phyloP scores from a whole-genome alignment of 106 monocot genomes.

The Acorus calamus region DNA sequence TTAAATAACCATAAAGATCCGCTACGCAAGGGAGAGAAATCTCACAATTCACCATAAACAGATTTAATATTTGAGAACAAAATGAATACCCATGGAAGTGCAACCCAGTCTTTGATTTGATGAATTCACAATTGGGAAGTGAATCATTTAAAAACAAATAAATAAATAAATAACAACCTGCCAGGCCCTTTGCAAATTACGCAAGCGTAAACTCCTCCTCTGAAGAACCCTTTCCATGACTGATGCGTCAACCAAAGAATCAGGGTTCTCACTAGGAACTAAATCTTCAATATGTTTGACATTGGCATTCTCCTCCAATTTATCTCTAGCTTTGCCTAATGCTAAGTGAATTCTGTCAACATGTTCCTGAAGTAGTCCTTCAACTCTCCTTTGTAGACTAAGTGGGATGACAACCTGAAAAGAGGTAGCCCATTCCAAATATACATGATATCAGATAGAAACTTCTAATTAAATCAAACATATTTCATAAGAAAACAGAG shows the following conservation, averaged over 20 bases:
- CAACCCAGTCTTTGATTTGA: too few species aligned
- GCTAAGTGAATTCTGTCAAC: constrained; percentile 61
- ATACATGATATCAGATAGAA: too few species aligned
- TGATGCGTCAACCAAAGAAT: constrained; percentile 49
- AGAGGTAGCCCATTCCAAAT: too few species aligned
- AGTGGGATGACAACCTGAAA: constrained; percentile 80
- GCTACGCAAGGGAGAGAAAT: too few species aligned
- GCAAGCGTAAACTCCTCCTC: constrained; percentile 75
- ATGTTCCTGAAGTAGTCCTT: constrained; percentile 85
- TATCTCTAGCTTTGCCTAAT: constrained; percentile 10
- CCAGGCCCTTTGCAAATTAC: constrained; percentile 84
- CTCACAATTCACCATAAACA: too few species aligned
- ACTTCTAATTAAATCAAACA: neutral
- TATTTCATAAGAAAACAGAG: neutral
- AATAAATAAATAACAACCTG: constrained; percentile 37
- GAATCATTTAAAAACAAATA: too few species aligned
- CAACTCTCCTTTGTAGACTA: constrained; percentile 90
- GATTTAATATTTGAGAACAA: too few species aligned
- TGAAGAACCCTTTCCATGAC: constrained; percentile 96
- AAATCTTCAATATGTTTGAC: constrained; percentile 23
- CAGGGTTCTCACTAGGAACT: constrained; percentile 32
- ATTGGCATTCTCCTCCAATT: constrained; percentile 13
- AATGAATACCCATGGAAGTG: too few species aligned
- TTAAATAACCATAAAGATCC: too few species aligned
- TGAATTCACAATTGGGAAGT: too few species aligned